These are phyloP conservation scores for Daucus carota DNA, from an alignment of 129 eudicot species.

Conservation along the genomic window DH1_v3.0 NC_030385.2:41868001-41868500, in stretches of 20 bases:
- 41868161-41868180: slow-evolving; percentile 1
- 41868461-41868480: not conserved
- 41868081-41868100: not conserved
- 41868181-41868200: slow-evolving; percentile 1
- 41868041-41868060: not conserved
- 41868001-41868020: slow-evolving; percentile 18
- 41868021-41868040: not conserved
- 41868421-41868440: too few relatives aligned
- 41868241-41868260: not conserved
- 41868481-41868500: not conserved
- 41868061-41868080: not conserved
- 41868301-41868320: not conserved
- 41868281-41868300: not conserved
- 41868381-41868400: not conserved
- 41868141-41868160: not conserved
- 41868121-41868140: not conserved
- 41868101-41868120: not conserved
- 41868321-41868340: not conserved
- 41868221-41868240: not conserved
- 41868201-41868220: not conserved
- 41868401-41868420: not conserved
- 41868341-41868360: not conserved
- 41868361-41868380: not conserved
- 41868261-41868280: not conserved
- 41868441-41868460: too few relatives aligned